Conservation (phyloP, 306 rosid species). For the Vicia faba region DNA sequence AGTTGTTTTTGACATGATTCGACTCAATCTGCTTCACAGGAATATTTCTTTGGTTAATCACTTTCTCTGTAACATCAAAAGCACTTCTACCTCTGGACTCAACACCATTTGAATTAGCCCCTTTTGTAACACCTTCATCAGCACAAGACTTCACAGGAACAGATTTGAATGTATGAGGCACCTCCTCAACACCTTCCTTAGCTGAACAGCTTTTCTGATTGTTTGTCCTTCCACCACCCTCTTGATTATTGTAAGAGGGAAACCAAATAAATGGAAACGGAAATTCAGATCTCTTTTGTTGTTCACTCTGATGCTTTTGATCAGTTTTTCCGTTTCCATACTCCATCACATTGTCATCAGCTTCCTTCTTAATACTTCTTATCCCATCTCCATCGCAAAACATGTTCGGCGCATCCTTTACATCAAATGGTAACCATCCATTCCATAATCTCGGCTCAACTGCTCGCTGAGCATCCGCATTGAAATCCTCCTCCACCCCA, state of each 20-base stretch:
- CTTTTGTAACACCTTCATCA: constrained; percentile 23
- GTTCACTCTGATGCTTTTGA: constrained; percentile 40
- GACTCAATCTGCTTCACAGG: constrained; percentile 52
- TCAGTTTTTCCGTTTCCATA: constrained; percentile 37
- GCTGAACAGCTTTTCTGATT: constrained; percentile 15
- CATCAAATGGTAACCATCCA: constrained; percentile 57
- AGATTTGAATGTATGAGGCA: constrained; percentile 27
- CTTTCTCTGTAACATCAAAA: constrained; percentile 9
- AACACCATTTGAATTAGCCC: neutral
- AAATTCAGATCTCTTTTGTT: constrained; percentile 34
- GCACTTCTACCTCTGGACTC: neutral
- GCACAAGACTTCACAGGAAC: constrained; percentile 35
- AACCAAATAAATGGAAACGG: constrained; percentile 70
- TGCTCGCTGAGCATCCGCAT: constrained; percentile 1
- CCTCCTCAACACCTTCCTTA: constrained; percentile 31
- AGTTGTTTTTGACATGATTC: constrained; percentile 32
- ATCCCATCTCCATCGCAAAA: constrained; percentile 40
- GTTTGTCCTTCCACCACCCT: constrained; percentile 37
- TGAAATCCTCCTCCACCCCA: constrained; percentile 33
- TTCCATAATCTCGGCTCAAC: constrained; percentile 43
- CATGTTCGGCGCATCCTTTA: constrained; percentile 27
- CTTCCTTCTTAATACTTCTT: constrained; percentile 28
- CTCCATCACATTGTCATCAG: constrained; percentile 11
- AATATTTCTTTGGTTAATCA: constrained; percentile 32
- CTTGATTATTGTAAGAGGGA: constrained; percentile 52